phyloP scores from a whole-genome alignment of 2,329 filamentous ascomycete genomes.

The Colletotrichum somersetense region DNA sequence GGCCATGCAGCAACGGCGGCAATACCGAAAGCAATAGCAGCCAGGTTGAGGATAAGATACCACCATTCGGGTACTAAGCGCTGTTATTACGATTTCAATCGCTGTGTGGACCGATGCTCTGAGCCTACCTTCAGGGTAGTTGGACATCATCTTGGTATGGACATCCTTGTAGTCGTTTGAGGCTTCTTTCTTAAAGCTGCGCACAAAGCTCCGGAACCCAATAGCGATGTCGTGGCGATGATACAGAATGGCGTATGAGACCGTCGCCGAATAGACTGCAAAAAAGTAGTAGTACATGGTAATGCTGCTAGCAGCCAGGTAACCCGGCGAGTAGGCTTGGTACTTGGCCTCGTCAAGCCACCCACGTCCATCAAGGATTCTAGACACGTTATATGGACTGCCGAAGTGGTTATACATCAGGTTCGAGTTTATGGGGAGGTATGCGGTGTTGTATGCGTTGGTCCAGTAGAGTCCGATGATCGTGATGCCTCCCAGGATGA shows the following conservation, averaged over 20 bases:
- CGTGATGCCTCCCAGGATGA: conserved; percentile 47
- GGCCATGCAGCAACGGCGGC: conserved; percentile 54
- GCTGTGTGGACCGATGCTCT: not conserved
- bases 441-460: conserved; percentile 52
- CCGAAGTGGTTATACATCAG: conserved; percentile 55
- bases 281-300: conserved; percentile 57
- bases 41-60: conserved; percentile 53
- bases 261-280: conserved; percentile 54
- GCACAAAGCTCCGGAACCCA: conserved; percentile 52
- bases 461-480: conserved; percentile 50
- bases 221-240: conserved; percentile 55
- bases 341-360: conserved; percentile 55
- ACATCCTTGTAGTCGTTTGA: conserved; percentile 51
- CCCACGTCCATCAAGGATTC: conserved; percentile 50
- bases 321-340: conserved; percentile 56
- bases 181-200: conserved; percentile 47
- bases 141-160: conserved; percentile 61
- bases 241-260: conserved; percentile 57
- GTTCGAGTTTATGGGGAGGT: conserved; percentile 58
- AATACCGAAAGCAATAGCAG: conserved; percentile 52
- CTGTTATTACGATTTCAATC: not conserved
- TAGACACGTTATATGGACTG: conserved; percentile 53
- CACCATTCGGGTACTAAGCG: conserved; percentile 59
- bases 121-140: conserved; percentile 54
- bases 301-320: conserved; percentile 53